Evolutionary conservation across 1,139 yeast genomes (phyloP).

Genomic region (Saccharomyces pastorianus): DNA sequence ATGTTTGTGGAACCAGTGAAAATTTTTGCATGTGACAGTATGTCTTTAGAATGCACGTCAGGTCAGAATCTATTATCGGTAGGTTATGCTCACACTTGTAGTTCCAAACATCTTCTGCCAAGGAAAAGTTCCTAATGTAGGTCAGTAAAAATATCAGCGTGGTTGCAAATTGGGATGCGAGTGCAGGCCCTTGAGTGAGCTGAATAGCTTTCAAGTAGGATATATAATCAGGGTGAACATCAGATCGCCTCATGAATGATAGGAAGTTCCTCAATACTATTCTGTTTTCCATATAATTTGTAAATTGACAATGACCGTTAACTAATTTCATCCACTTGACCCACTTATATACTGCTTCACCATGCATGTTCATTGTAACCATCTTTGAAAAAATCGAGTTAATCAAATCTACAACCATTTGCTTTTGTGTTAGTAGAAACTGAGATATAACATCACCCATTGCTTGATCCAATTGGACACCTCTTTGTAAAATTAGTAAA

Average conservation of each 20-base stretch:
- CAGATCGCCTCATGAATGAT: not conserved
- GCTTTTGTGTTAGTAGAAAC: constrained; percentile 15
- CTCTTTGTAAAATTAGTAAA: constrained; percentile 9
- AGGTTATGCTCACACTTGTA: constrained; percentile 16
- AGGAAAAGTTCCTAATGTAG: constrained; percentile 10
- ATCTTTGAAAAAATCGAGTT: constrained; percentile 12
- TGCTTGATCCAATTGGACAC: constrained; percentile 10
- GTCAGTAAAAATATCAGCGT: constrained; percentile 11
- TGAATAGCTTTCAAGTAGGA: constrained; percentile 7
- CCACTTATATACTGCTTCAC: constrained; percentile 20
- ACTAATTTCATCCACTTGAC: constrained; percentile 17
- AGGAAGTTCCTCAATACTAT: constrained; percentile 12
- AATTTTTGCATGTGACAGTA: constrained; percentile 19
- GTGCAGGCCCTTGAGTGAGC: constrained; percentile 11
- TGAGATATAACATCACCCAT: constrained; percentile 18
- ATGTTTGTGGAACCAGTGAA: constrained; percentile 4
- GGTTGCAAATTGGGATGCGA: constrained; percentile 3
- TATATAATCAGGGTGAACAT: constrained; percentile 3
- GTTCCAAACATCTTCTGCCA: constrained; percentile 20
- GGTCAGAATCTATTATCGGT: constrained; percentile 17
- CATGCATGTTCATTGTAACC: not conserved
- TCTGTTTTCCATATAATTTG: constrained; percentile 16
- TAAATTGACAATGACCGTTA: constrained; percentile 24
- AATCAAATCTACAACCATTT: constrained; percentile 12
- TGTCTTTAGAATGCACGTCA: constrained; percentile 23